phyloP scores from a whole-genome alignment of 1,139 yeast species.

The Pneumocystis sp. region DNA sequence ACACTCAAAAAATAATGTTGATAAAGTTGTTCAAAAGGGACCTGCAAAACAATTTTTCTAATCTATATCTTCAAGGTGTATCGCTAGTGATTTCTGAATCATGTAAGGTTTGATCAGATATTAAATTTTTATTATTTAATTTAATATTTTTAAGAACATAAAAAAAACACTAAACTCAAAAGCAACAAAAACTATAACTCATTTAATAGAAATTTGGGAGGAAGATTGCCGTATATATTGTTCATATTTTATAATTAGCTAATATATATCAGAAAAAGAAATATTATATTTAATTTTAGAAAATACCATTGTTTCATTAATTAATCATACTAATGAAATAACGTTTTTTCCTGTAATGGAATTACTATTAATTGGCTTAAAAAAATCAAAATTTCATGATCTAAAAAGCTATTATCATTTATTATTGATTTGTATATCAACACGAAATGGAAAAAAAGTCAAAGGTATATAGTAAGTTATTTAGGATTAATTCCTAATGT shows the following conservation, averaged over 20 bases:
- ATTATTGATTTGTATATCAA: conserved; percentile 16
- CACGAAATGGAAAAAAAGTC: not conserved
- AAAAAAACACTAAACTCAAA: not conserved
- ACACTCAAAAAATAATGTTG: not conserved
- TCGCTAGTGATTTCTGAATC: not conserved
- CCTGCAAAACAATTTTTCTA: not conserved
- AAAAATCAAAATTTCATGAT: conserved; percentile 8
- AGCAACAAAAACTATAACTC: not conserved
- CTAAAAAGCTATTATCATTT: conserved; percentile 13
- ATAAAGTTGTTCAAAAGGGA: not conserved
- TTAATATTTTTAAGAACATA: not conserved
- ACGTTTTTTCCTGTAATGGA: conserved; percentile 34
- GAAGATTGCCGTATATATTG: not conserved
- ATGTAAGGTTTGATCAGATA: conserved; percentile 22
- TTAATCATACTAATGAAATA: conserved; percentile 47
- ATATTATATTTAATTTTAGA: conserved; percentile 34
- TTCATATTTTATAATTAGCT: not conserved
- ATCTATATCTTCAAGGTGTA: not conserved
- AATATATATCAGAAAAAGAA: conserved; percentile 5
- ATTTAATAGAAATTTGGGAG: not conserved
- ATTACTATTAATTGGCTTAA: conserved; percentile 16
- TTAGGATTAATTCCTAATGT: not conserved
- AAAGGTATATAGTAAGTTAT: not conserved
- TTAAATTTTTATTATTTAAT: conserved; percentile 28
- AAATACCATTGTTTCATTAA: conserved; percentile 45